These are phyloP conservation scores for Ustilago cynodontis DNA, from an alignment of 1,284 basidiomycete genomes.

Conservation along the genomic window DNA sequence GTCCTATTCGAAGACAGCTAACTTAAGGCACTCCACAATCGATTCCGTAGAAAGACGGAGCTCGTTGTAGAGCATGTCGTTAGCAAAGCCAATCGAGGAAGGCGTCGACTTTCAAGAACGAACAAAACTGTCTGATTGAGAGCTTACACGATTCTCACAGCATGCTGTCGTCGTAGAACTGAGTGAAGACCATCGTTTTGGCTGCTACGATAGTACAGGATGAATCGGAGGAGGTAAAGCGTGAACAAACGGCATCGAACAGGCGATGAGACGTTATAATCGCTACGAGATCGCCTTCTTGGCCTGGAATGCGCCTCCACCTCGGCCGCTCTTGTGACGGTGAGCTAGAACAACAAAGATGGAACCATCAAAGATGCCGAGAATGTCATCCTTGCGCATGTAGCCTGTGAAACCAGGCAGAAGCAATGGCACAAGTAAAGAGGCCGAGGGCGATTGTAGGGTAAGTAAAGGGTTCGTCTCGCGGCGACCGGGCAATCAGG, in stretches of 20 bases:
- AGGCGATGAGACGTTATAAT: not conserved
- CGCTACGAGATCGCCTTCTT: constrained; percentile 14
- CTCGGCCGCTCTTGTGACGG: constrained; percentile 38
- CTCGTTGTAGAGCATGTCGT: too few relatives aligned
- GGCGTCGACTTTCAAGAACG: too few relatives aligned
- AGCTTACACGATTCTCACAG: too few relatives aligned
- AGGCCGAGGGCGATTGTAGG: not conserved
- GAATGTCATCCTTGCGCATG: constrained; percentile 58
- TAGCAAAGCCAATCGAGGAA: too few relatives aligned
- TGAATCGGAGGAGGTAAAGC: not conserved
- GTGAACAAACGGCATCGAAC: not conserved
- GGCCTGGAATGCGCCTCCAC: constrained; percentile 37
- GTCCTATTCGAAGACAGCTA: too few relatives aligned
- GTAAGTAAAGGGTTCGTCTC: not conserved
- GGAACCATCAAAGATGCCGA: constrained; percentile 56
- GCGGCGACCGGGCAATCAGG: not conserved
- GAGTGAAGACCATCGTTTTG: too few relatives aligned
- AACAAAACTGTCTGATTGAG: too few relatives aligned
- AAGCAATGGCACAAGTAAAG: too few relatives aligned
- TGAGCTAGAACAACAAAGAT: constrained; percentile 55
- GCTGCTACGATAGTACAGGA: too few relatives aligned
- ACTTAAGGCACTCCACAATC: too few relatives aligned
- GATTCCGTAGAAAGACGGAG: too few relatives aligned
- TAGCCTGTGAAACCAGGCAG: constrained; percentile 32
- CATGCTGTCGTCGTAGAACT: too few relatives aligned